These are phyloP conservation scores for Dacryopinax spathularia DNA, from an alignment of 768 basidiomycete genomes.

Conservation along the genomic window DNA sequence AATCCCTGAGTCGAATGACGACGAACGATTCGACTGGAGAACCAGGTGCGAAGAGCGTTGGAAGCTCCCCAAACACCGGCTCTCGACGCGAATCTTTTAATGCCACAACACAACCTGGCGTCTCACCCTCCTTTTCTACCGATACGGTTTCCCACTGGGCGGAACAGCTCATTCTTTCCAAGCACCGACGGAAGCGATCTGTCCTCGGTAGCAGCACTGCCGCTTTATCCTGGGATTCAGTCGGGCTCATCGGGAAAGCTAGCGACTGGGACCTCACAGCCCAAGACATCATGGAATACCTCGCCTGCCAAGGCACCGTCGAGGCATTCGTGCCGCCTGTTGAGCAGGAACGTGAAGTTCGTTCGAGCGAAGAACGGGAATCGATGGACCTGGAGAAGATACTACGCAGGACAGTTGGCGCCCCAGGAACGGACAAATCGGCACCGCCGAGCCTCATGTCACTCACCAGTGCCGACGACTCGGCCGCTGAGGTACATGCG, in stretches of 20 bases:
- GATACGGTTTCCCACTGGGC: not conserved
- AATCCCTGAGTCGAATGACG: not conserved
- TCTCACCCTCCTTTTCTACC: not conserved
- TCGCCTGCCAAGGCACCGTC: not conserved
- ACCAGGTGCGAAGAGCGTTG: not conserved
- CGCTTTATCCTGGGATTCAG: not conserved
- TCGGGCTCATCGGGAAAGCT: not conserved
- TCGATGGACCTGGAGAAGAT: not conserved
- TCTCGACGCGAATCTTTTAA: not conserved
- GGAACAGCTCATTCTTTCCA: not conserved
- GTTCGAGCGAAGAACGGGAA: not conserved
- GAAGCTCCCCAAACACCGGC: not conserved
- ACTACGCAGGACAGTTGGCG: not conserved
- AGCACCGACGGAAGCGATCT: not conserved
- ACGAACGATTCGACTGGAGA: not conserved
- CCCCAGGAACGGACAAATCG: not conserved
- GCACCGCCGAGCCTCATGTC: not conserved
- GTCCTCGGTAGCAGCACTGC: not conserved
- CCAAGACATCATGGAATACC: not conserved
- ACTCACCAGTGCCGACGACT: not conserved
- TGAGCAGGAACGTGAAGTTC: not conserved
- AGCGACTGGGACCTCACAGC: slow-evolving; percentile 1
- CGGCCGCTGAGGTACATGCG: not conserved
- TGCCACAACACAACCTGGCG: not conserved
- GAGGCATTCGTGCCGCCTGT: not conserved